Percentiles rank a stretch among this genome's conserved stretches.
Evolutionary conservation across 2,329 filamentous ascomycete species (phyloP).

Genomic region (Cytospora schulzeri): DNA sequence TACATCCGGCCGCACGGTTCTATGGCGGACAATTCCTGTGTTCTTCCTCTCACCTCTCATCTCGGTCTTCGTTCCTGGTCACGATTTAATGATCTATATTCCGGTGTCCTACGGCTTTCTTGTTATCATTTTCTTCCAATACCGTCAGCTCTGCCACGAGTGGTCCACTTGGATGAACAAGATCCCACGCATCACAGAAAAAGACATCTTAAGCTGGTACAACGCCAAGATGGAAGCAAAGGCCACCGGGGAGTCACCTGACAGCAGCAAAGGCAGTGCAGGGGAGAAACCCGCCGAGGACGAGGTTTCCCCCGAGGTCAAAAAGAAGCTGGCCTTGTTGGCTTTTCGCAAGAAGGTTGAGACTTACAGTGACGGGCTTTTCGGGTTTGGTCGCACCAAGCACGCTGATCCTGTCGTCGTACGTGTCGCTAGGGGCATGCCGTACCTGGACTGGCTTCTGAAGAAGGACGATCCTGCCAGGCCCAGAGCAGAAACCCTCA

Average conservation of each 20-base stretch:
- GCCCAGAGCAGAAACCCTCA: constrained; percentile 36
- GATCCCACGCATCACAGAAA: constrained; percentile 51
- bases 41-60: constrained; percentile 59
- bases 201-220: constrained; percentile 54
- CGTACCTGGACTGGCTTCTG: constrained; percentile 41
- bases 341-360: constrained; percentile 42
- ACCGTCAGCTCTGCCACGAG: constrained; percentile 55
- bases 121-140: constrained; percentile 50
- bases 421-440: constrained; percentile 35
- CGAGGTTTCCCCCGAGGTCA: constrained; percentile 24
- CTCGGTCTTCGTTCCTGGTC: constrained; percentile 51
- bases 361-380: constrained; percentile 29
- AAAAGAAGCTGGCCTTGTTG: constrained; percentile 30
- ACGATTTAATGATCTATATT: constrained; percentile 60
- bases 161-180: constrained; percentile 62
- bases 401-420: constrained; percentile 30
- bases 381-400: constrained; percentile 21
- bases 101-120: constrained; percentile 57
- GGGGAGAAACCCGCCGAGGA: constrained; percentile 29
- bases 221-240: constrained; percentile 34
- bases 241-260: constrained; percentile 6
- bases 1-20: constrained; percentile 57
- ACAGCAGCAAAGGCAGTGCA: constrained; percentile 9
- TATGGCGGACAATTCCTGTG: constrained; percentile 57
- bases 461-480: constrained; percentile 37